A percentile compares a stretch with the other conserved stretches of the same genome.
Evolutionary conservation across 805 yeast species (phyloP).

Genomic region (Kuraishia ogatae): DNA sequence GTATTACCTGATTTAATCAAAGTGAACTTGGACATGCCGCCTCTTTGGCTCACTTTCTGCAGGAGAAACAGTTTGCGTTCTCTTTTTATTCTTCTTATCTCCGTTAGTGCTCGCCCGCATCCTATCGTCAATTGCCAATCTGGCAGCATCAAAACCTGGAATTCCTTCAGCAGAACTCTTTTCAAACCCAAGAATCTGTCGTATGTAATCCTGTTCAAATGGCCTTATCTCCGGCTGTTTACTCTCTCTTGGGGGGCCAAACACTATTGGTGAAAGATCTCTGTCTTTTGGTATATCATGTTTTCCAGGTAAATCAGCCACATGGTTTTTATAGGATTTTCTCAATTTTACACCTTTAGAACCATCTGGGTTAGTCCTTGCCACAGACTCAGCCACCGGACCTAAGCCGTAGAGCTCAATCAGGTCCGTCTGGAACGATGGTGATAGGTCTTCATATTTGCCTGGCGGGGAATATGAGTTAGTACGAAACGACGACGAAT

Average conservation of each 20-base stretch:
- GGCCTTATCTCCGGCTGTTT: conserved; percentile 34
- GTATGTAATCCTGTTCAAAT: conserved; percentile 40
- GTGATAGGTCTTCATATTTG: conserved; percentile 36
- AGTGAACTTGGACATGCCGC: conserved; percentile 24
- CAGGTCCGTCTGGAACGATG: conserved; percentile 70
- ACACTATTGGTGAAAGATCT: conserved; percentile 27
- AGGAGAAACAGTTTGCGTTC: conserved; percentile 12
- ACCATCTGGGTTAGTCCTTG: conserved; percentile 82
- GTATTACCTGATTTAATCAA: conserved; percentile 9
- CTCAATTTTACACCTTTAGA: conserved; percentile 87
- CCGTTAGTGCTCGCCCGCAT: not conserved
- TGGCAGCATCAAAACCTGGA: conserved; percentile 66
- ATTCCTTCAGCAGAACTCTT: conserved; percentile 61
- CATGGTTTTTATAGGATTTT: conserved; percentile 91
- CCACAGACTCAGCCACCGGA: conserved; percentile 67
- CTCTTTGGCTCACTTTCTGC: conserved; percentile 17
- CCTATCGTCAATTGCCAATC: conserved; percentile 50
- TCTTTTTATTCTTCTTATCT: conserved; percentile 17
- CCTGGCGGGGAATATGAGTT: not conserved
- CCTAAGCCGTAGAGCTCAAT: conserved; percentile 60
- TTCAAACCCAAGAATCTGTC: conserved; percentile 47
- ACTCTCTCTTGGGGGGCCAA: conserved; percentile 29
- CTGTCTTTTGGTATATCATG: conserved; percentile 51
- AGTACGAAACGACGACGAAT: not conserved
- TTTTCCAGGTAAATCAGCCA: conserved; percentile 77